Base-by-base conservation (phyloP, 176 grass and related monocot species). In the Hsuehochloa calcarea region DNA sequence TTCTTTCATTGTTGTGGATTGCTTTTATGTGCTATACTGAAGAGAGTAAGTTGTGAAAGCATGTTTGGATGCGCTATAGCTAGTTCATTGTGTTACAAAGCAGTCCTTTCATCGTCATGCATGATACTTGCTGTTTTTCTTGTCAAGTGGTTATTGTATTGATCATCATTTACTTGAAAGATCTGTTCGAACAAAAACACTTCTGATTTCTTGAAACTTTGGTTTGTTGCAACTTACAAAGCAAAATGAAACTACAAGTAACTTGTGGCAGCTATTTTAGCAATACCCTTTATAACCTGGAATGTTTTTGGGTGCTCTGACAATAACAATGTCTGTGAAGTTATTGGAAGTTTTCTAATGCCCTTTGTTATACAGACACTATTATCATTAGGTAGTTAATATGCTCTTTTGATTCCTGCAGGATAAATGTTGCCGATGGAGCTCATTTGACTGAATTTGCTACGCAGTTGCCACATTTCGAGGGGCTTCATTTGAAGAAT, bases 371-470 rank as follows among this genome's bases (percentile, higher is more conserved):
- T 63, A 63, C 5, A 50, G 27, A 52, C n/a, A 52, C 16, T 68
- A 68, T 69, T 72, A 83, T 80, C 34, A 37, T 25, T 54, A 51
- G 17, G 23, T 73, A 74, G 50, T 52, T 91, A 84, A 91, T 68
- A 84, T 63, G 65, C 67, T 79, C 5, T 87, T 74, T 68, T 84
- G 65, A 59, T 82, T 63, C 75, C 80, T 70, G 34, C 91, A 99
- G 96, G 79, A 43, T 76, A 77, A 87, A 81, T 83, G 65, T 70
- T 45, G 20, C 84, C n/a, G 91, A 92, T 79, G 85, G 81, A 88
- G 65, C 85, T 81, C 85, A 82, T 74, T 87, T 91, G 78, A 84
- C 78, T 87, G 90, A 91, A 80, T 78, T 90, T 80, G 74, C 81
- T 72, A 46, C 80, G 49, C 65, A 87, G 73, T 86, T 90, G 78